These are phyloP conservation scores for Pestalotiopsis fici DNA, from an alignment of 2,329 filamentous ascomycete genomes.

Conservation along the genomic window DNA sequence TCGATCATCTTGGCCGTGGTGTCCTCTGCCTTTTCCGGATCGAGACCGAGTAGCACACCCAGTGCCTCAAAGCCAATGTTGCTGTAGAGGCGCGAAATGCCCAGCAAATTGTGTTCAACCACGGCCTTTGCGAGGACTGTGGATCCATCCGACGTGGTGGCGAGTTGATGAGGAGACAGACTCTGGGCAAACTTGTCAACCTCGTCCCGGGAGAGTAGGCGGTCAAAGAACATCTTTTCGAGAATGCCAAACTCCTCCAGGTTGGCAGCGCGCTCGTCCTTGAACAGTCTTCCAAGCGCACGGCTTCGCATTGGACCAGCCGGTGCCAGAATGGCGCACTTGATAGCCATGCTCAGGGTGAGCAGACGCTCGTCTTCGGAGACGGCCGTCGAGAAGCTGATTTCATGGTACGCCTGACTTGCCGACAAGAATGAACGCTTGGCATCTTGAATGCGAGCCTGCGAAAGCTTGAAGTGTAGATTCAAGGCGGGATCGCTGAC, in stretches of 20 bases:
- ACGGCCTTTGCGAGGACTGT: conserved; percentile 93
- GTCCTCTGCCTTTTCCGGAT: conserved; percentile 80
- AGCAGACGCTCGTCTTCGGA: conserved; percentile 83
- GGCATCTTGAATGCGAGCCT: conserved; percentile 90
- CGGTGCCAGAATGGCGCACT: conserved; percentile 88
- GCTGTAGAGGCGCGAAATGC: conserved; percentile 75
- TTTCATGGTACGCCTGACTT: conserved; percentile 82
- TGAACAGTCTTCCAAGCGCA: conserved; percentile 82
- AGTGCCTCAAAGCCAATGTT: conserved; percentile 79
- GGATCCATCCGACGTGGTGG: conserved; percentile 83
- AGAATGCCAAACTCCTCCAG: conserved; percentile 84
- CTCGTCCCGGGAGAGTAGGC: conserved; percentile 78
- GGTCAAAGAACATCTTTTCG: conserved; percentile 96
- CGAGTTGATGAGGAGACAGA: conserved; percentile 85
- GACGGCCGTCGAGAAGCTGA: conserved; percentile 77
- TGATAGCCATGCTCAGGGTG: conserved; percentile 83
- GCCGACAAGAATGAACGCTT: conserved; percentile 88
- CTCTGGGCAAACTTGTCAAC: conserved; percentile 82
- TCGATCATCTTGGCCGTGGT: conserved; percentile 96
- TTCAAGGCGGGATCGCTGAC: conserved; percentile 73
- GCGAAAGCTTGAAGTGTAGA: conserved; percentile 86
- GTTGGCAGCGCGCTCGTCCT: conserved; percentile 79
- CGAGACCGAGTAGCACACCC: conserved; percentile 75
- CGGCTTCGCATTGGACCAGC: conserved; percentile 84
- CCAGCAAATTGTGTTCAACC: conserved; percentile 92